Evolutionary conservation across 1,139 yeast genomes (phyloP), one percentile per base, ranked within the genome.

Genomic region (Lodderomyces theae): DNA sequence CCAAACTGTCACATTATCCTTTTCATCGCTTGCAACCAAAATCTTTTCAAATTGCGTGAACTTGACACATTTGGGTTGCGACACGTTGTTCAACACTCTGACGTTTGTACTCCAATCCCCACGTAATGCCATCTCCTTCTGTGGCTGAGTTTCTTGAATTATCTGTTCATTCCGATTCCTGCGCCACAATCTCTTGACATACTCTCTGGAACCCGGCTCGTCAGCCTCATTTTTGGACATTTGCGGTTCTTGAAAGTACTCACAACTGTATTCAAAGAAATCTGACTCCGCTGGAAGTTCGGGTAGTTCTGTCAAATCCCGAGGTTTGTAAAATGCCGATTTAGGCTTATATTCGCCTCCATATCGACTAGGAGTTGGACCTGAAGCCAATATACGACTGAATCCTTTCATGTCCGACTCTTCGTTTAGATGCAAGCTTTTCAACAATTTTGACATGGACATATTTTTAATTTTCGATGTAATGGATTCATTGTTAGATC

Each of bases 161-260:
- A 89, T 86, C 2, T 76, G 63, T 56, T 92, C 98, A 57, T 92
- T 92, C 50, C 98, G 74, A 53, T 86, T 86, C 48, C 95, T 74
- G 51, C 97, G 76, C 97, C 97, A 92, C 25, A 86, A 66, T 45
- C 96, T 72, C 51, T 80, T 83, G 26, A 86, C 80, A 53, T 88
- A 87, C 48, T 88, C 92, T 46, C 83, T 80, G 43, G 96, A 86
- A 0, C 97, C 98, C 0, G 96, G 95, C 57, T 90, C 96, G 52
- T 92, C 97, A 15, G 81, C 69, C 54, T 92, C 97, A 43, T 80
- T 78, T 48, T 80, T 82, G 13, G 88, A 81, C 85, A 92, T 86
- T 57, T 92, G 97, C 0, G 99, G 97, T 56, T 90, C 97, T 56
- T 90, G 96, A 64, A 90, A 92, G 57, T 89, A 90, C 57, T 92